These are phyloP conservation scores for Monilinia vaccinii-corymbosi DNA, from an alignment of 2,329 filamentous ascomycete genomes.

Conservation along the genomic window DNA sequence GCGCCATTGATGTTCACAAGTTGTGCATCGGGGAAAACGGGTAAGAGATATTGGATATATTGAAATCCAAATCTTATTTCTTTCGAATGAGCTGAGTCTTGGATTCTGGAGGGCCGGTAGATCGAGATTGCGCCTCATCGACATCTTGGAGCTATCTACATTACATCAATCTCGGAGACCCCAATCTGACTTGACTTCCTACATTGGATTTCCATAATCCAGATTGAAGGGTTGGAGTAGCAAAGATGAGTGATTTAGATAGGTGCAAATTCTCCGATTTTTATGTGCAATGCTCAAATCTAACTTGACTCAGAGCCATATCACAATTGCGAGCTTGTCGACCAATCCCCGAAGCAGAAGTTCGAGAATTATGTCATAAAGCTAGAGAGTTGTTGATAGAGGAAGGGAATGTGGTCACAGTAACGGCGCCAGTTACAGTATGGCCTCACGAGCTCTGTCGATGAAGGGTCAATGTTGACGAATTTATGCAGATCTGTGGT, in stretches of 20 bases:
- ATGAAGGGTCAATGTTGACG: conserved; percentile 14
- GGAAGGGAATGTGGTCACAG: conserved; percentile 93
- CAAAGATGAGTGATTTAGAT: conserved; percentile 84
- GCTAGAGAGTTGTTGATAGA: conserved; percentile 93
- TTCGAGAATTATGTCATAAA: conserved; percentile 95
- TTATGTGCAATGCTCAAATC: background rate
- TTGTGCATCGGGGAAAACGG: background rate
- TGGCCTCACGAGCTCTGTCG: background rate
- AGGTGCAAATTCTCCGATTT: conserved; percentile 43
- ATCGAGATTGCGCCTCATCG: background rate
- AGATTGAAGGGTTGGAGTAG: background rate
- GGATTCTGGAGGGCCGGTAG: background rate
- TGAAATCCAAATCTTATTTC: background rate
- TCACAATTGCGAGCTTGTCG: conserved; percentile 91
- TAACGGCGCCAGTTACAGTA: conserved; percentile 90
- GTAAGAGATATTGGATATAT: background rate
- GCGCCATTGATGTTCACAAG: conserved; percentile 14
- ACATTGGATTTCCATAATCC: background rate
- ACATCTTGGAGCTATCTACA: background rate
- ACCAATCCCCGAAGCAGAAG: conserved; percentile 89
- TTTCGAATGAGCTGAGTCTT: background rate
- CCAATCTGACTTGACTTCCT: background rate
- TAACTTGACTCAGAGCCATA: conserved; percentile 59
- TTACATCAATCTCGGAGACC: background rate
- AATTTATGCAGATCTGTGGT: conserved; percentile 64